Evolutionary conservation across 2,329 filamentous ascomycete species (phyloP), one percentile per base, ranked within the genome.

Genomic region (Stachybotrys elegans): DNA sequence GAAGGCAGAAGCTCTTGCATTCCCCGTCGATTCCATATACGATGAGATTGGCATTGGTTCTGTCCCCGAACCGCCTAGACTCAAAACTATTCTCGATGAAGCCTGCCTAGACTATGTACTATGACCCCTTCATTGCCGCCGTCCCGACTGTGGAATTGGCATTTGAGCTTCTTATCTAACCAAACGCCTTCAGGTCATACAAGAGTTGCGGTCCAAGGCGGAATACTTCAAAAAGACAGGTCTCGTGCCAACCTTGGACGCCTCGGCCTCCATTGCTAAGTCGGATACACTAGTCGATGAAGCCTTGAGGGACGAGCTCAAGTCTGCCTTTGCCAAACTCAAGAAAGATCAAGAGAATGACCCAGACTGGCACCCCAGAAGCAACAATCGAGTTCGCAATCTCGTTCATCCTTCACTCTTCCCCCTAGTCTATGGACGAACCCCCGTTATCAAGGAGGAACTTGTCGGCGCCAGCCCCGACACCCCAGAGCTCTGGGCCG

Each of bases 281-380:
- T 57, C 58, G 0, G 58, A 60, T 1, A 48, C 3, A 2, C 16
- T 47, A 6, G 42, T 60, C 5, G 40, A 46, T 0, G 5, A 34
- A 0, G 17, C 19, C 1, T 51, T 60, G 2, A 46, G 40, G 11
- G 4, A 40, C 0, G 31, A 38, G 2, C 48, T 60, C 0, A 47
- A 37, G 1, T 8, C 22, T 7, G 53, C 49, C 1, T 54, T 60
- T 16, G 23, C 13, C 1, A 48, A 44, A 22, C 49, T 60, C 0
- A 37, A 44, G 16, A 39, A 48, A 0, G 55, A 53, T 1, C 56
- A 57, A 12, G 43, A 40, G 11, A 42, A 46, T 0, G 17, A 45
- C 2, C 56, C 27, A 20, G 79, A 81, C 52, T 82, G 72, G 68
- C 75, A 83, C 58, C 79, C 79, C 0, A 61, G 68, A 4, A 75